Conservation (phyloP, 805 yeast species). For the Lipomyces starkeyi region DNA sequence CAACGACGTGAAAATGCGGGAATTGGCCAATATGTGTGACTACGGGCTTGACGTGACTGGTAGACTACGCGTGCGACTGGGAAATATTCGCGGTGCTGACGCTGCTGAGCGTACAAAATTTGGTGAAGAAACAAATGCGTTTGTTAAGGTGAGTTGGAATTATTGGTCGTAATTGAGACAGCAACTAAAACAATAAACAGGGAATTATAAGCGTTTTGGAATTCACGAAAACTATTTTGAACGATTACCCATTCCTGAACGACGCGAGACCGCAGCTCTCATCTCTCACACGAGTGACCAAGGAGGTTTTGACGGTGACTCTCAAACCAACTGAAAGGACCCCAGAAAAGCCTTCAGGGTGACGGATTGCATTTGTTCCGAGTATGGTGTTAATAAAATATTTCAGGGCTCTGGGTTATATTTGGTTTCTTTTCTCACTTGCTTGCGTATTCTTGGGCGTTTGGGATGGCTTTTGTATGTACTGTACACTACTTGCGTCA, state of each 20-base stretch:
- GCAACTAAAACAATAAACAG: not conserved
- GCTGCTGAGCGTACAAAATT: slow-evolving; percentile 63
- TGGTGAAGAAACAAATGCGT: slow-evolving; percentile 85
- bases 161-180: not conserved
- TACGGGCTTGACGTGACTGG: slow-evolving; percentile 83
- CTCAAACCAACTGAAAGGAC: slow-evolving; percentile 19
- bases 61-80: slow-evolving; percentile 61
- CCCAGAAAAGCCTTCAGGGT: not conserved
- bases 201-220: slow-evolving; percentile 60
- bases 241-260: slow-evolving; percentile 77
- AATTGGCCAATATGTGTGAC: slow-evolving; percentile 76
- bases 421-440: not conserved
- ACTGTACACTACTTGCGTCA: not conserved
- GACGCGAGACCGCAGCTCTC: slow-evolving; percentile 83
- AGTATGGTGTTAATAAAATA: not conserved
- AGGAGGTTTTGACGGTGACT: slow-evolving; percentile 61
- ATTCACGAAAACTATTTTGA: slow-evolving; percentile 79
- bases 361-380: not conserved
- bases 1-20: slow-evolving; percentile 68
- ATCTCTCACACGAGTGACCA: slow-evolving; percentile 81
- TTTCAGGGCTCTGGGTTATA: not conserved
- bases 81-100: slow-evolving; percentile 56
- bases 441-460: slow-evolving; percentile 1
- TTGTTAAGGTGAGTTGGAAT: slow-evolving; percentile 80
- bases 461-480: not conserved